These are phyloP conservation scores for Cylindrodendrum hubeiense DNA, from an alignment of 2,329 filamentous ascomycete species.

Conservation along the genomic window DNA sequence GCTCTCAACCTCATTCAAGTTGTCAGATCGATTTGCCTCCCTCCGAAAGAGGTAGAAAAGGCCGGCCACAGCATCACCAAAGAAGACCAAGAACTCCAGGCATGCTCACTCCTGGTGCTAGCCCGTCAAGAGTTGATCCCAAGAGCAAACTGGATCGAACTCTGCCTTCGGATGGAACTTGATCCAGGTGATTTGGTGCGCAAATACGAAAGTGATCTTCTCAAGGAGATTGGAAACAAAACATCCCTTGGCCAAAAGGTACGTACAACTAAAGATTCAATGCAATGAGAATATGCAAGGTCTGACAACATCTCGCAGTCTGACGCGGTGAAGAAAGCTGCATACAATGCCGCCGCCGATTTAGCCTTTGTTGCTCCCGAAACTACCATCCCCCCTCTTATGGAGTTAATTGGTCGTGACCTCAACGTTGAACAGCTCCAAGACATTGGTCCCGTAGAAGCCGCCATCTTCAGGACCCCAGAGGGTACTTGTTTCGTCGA, in stretches of 20 bases:
- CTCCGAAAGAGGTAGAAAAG: conserved; percentile 62
- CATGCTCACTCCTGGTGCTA: conserved; percentile 82
- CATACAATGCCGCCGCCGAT: conserved; percentile 88
- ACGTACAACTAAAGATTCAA: conserved; percentile 52
- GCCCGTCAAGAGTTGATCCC: conserved; percentile 83
- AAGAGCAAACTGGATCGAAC: conserved; percentile 86
- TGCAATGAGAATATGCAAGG: not conserved
- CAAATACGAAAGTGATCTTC: conserved; percentile 71
- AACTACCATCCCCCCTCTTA: conserved; percentile 79
- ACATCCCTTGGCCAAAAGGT: conserved; percentile 67
- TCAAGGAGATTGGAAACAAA: conserved; percentile 73
- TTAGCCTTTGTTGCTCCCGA: conserved; percentile 94
- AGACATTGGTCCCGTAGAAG: conserved; percentile 85
- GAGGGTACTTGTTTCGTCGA: conserved; percentile 92
- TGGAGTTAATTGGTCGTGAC: conserved; percentile 80
- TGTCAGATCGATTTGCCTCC: conserved; percentile 73
- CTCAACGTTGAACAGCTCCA: conserved; percentile 77
- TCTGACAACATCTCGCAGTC: conserved; percentile 40
- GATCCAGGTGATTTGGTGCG: conserved; percentile 86
- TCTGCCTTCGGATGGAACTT: conserved; percentile 81
- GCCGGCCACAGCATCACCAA: conserved; percentile 58
- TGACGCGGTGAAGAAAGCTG: conserved; percentile 70
- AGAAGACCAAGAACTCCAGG: conserved; percentile 73
- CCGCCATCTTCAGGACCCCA: conserved; percentile 91
- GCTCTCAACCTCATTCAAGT: conserved; percentile 72